Percentiles rank a stretch among this genome's conserved stretches.
phyloP scores from a whole-genome alignment of 305 asterid species.

The Solanum aculeatissimum region DNA sequence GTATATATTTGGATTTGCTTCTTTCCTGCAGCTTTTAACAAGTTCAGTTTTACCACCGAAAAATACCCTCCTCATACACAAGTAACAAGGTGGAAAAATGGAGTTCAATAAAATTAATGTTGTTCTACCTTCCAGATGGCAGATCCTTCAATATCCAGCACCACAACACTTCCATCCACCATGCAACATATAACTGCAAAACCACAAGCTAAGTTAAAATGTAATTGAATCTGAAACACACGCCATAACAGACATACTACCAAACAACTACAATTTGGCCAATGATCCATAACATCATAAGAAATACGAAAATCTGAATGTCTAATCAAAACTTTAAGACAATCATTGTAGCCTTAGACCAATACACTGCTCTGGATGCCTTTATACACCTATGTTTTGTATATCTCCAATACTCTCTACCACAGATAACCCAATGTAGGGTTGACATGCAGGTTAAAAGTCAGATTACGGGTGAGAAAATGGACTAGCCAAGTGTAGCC shows the following conservation, averaged over 20 bases:
- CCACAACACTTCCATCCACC: constrained; percentile 68
- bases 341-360: neutral
- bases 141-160: constrained; percentile 45
- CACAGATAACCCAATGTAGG: neutral
- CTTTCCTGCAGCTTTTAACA: neutral
- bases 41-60: neutral
- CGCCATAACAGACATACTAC: neutral
- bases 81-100: neutral
- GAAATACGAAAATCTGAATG: neutral
- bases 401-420: neutral
- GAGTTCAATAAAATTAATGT: neutral
- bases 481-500: neutral
- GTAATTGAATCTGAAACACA: constrained; percentile 13
- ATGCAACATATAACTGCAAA: constrained; percentile 80
- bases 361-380: neutral
- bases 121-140: constrained; percentile 61
- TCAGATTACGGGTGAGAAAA: neutral
- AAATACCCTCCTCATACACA: neutral
- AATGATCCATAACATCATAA: neutral
- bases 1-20: neutral
- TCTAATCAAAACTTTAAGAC: neutral
- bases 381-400: neutral
- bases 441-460: neutral
- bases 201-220: neutral
- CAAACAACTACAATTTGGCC: neutral